phyloP scores from a whole-genome alignment of 148 eudicot species.

The Mesembryanthemum crystallinum region DNA sequence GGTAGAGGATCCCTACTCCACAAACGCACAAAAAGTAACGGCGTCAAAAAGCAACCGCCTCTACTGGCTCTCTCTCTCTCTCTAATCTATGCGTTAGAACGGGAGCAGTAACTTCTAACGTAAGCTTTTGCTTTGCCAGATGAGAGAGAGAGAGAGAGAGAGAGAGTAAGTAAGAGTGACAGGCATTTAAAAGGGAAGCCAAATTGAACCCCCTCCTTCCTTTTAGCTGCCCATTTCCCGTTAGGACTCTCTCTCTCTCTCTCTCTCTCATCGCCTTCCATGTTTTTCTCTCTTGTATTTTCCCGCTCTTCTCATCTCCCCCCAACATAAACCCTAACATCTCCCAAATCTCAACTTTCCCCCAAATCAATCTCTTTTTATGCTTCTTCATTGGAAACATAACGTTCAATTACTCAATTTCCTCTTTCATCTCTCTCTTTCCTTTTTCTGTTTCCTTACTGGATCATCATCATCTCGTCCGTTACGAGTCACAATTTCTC shows the following conservation, averaged over 20 bases:
- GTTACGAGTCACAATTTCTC: not conserved
- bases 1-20: no score
- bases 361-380: not conserved
- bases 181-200: conserved; percentile 11
- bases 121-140: conserved; percentile 10
- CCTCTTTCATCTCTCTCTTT: not conserved
- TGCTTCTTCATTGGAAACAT: not conserved
- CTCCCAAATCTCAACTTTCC: not conserved
- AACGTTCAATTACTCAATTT: not conserved
- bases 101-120: conserved; percentile 23
- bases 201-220: not conserved
- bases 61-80: not conserved
- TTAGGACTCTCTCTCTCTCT: conserved; percentile 7
- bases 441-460: not conserved
- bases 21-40: no score
- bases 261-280: not conserved
- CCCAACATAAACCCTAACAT: conserved; percentile 23
- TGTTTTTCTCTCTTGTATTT: conserved; percentile 9
- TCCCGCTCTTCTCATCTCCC: conserved; percentile 26
- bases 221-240: conserved; percentile 21
- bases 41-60: conserved; percentile 9
- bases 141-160: not conserved
- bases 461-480: not conserved
- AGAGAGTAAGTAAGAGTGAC: not conserved
- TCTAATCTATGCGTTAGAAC: not conserved